These are phyloP conservation scores for Rhodofomes roseus DNA, from an alignment of 1,284 basidiomycete genomes.

Conservation along the genomic window DNA sequence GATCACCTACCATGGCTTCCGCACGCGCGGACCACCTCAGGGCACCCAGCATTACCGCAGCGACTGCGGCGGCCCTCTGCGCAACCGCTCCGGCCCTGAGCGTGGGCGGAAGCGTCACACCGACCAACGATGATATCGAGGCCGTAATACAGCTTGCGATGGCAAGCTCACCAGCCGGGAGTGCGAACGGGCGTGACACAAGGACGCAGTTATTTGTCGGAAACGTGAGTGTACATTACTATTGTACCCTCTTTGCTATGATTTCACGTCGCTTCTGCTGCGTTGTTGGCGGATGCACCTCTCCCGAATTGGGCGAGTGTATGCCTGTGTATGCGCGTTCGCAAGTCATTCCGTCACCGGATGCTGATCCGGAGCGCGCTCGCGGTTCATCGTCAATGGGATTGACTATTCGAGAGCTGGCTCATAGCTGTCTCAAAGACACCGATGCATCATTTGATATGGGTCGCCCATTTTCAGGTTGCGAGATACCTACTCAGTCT, in stretches of 20 bases:
- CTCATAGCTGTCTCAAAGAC: too few relatives aligned
- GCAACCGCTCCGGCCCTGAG: background rate
- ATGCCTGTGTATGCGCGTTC: too few relatives aligned
- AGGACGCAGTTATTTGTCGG: slow-evolving; percentile 89
- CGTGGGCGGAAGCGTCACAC: slow-evolving; percentile 14
- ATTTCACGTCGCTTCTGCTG: too few relatives aligned
- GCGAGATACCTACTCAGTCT: too few relatives aligned
- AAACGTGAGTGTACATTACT: slow-evolving; percentile 60
- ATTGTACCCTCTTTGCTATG: too few relatives aligned
- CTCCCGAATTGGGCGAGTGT: background rate
- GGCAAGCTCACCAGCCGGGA: slow-evolving; percentile 41
- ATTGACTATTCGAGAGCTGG: too few relatives aligned
- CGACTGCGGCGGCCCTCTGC: background rate
- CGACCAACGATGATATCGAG: slow-evolving; percentile 76
- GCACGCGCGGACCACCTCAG: background rate
- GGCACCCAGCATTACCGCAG: background rate
- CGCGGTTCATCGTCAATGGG: too few relatives aligned
- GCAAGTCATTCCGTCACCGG: too few relatives aligned
- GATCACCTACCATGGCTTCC: background rate
- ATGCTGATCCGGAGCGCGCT: too few relatives aligned
- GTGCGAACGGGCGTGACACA: slow-evolving; percentile 68
- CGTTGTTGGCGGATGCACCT: too few relatives aligned
- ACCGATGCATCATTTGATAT: too few relatives aligned
- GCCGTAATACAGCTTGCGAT: slow-evolving; percentile 77
- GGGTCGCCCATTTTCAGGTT: too few relatives aligned